A percentile compares a stretch with the other conserved stretches of the same genome.
These are phyloP conservation scores for Saksenaea oblongispora DNA, from an alignment of 371 early-diverging fungal species.

Conservation along the genomic window DNA sequence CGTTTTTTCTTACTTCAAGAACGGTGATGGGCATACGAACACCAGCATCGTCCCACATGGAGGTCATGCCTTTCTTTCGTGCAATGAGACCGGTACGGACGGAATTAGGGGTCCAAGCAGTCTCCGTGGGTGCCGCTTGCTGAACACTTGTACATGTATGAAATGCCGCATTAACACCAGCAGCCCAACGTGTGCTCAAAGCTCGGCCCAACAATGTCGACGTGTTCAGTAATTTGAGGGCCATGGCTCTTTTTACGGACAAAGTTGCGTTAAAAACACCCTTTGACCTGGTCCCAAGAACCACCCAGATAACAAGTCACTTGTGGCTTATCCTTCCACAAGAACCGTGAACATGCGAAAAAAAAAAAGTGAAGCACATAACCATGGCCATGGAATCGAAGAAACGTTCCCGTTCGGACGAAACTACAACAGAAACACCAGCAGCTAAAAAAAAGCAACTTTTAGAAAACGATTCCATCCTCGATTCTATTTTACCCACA, in stretches of 20 bases:
- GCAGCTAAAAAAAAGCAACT: conserved; percentile 11
- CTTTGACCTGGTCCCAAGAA: neutral
- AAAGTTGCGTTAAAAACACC: neutral
- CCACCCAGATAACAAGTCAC: neutral
- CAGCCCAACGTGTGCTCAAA: conserved; percentile 11
- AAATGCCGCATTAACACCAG: conserved; percentile 23
- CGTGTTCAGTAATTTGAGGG: conserved; percentile 13
- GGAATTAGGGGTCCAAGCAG: conserved; percentile 44
- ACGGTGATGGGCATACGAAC: conserved; percentile 91
- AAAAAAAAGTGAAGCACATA: conserved; percentile 1
- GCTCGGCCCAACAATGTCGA: conserved; percentile 14
- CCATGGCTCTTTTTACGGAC: conserved; percentile 4
- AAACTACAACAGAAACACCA: conserved; percentile 12
- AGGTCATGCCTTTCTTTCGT: conserved; percentile 92
- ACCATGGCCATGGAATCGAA: conserved; percentile 13
- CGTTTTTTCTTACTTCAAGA: conserved; percentile 65
- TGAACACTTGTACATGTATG: conserved; percentile 26
- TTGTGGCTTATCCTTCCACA: conserved; percentile 8
- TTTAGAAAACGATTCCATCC: conserved; percentile 7
- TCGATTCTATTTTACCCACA: conserved; percentile 17
- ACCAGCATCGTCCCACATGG: conserved; percentile 94
- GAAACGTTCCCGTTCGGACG: conserved; percentile 21
- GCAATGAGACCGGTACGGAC: conserved; percentile 83
- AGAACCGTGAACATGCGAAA: neutral
- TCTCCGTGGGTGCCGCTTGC: conserved; percentile 20